Evolutionary conservation across 108 stramenopile genomes (phyloP).

Genomic region (Pseudonitzschia delicatissima): DNA sequence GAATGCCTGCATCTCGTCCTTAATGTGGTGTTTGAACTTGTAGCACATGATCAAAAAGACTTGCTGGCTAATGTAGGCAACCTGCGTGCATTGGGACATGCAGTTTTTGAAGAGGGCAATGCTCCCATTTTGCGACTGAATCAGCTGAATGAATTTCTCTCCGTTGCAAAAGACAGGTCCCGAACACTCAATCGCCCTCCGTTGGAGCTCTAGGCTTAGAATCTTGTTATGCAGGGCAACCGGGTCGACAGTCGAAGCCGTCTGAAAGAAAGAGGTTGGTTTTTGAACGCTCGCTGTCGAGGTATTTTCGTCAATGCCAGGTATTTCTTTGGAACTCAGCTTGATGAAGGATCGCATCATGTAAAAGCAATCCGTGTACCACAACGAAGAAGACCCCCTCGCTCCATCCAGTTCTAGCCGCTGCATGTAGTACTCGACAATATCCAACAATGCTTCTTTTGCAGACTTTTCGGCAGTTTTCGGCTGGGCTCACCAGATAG

Average conservation of each 20-base stretch:
- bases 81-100: conserved; percentile 87
- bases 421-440: conserved; percentile 85
- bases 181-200: conserved; percentile 76
- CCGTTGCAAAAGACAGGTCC: conserved; percentile 78
- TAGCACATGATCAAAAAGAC: conserved; percentile 91
- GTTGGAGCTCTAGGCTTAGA: conserved; percentile 90
- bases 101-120: conserved; percentile 94
- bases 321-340: conserved; percentile 83
- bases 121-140: conserved; percentile 88
- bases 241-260: conserved; percentile 65
- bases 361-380: conserved; percentile 93
- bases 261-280: conserved; percentile 20
- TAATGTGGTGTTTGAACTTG: conserved; percentile 92
- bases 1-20: conserved; percentile 96
- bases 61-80: conserved; percentile 91
- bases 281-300: conserved; percentile 16
- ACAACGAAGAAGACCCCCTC: conserved; percentile 46
- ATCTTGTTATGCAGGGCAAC: conserved; percentile 87
- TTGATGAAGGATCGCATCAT: conserved; percentile 96
- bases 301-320: conserved; percentile 56
- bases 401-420: conserved; percentile 80
- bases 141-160: conserved; percentile 88
- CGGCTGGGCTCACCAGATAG: conserved; percentile 82
- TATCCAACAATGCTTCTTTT: conserved; percentile 87
- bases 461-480: conserved; percentile 73